Evolutionary conservation across 208 protist species (phyloP).

Genomic region (Trypanosoma caninum): DNA sequence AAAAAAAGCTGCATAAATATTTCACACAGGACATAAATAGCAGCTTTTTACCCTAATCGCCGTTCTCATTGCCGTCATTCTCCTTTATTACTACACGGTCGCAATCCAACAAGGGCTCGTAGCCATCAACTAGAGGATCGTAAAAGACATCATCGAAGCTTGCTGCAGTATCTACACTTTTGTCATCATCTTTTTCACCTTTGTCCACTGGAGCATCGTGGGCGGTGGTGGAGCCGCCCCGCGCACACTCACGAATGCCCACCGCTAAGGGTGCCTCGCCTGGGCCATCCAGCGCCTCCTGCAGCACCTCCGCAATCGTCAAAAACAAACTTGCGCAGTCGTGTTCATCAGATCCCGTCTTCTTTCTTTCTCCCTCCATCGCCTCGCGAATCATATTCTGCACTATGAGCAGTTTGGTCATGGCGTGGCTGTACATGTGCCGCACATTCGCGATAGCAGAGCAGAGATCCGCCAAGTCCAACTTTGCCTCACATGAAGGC

Average conservation of each 20-base stretch:
- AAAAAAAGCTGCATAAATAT: too few relatives aligned
- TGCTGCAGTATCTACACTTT: neutral
- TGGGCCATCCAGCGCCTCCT: conserved; percentile 26
- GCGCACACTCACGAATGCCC: conserved; percentile 12
- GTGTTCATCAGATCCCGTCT: neutral
- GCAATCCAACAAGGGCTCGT: conserved; percentile 1
- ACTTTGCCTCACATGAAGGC: conserved; percentile 18
- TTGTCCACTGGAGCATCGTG: neutral
- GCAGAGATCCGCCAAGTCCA: conserved; percentile 43
- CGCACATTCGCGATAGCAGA: conserved; percentile 54
- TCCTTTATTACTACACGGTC: neutral
- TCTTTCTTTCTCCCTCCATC: neutral
- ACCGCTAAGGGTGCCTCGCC: conserved; percentile 27
- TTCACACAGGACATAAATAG: too few relatives aligned
- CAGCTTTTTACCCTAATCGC: neutral
- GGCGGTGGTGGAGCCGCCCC: neutral
- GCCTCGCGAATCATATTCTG: conserved; percentile 30
- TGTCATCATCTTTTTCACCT: conserved; percentile 10
- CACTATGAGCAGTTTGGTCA: conserved; percentile 33
- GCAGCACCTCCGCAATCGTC: conserved; percentile 19
- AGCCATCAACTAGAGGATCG: neutral
- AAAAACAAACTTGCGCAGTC: neutral
- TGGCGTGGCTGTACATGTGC: conserved; percentile 47
- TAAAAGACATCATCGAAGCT: neutral
- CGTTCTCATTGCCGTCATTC: conserved; percentile 6